These are phyloP conservation scores for Eucalyptus curtisii DNA, from an alignment of 345 rosid genomes.

Conservation along the genomic window DNA sequence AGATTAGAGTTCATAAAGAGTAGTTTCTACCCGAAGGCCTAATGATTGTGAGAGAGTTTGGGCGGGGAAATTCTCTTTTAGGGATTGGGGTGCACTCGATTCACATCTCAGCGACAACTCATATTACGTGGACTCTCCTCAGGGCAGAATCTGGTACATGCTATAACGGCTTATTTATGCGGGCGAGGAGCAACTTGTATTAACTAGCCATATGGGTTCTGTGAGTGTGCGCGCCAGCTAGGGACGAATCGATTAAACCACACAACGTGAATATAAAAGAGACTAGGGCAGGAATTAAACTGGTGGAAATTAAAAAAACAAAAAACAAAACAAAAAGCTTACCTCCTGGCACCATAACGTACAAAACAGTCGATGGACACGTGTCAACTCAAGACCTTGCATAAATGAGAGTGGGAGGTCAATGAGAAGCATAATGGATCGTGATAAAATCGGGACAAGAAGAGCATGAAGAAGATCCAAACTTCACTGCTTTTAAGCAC, in stretches of 20 bases:
- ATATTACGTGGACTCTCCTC: too few species aligned
- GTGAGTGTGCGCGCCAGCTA: too few species aligned
- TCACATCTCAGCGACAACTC: too few species aligned
- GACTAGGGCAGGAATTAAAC: background rate
- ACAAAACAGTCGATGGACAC: background rate
- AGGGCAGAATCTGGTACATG: too few species aligned
- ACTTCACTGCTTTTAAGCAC: background rate
- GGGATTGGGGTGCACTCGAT: too few species aligned
- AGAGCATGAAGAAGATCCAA: background rate
- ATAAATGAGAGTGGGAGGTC: background rate
- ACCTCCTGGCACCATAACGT: background rate
- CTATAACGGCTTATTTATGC: too few species aligned
- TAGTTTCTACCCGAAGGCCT: background rate
- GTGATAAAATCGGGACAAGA: background rate
- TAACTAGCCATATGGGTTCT: too few species aligned
- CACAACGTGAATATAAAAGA: background rate
- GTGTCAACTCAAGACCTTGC: background rate
- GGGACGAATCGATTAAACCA: background rate
- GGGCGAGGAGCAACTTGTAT: too few species aligned
- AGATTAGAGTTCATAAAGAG: background rate
- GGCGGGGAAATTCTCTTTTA: too few species aligned
- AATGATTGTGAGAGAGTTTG: too few species aligned
- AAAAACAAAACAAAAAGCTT: background rate
- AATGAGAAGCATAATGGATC: background rate
- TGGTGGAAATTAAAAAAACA: background rate